These are phyloP conservation scores for Phaffomyces opuntiae DNA, from an alignment of 805 yeast species.

Conservation along the genomic window DNA sequence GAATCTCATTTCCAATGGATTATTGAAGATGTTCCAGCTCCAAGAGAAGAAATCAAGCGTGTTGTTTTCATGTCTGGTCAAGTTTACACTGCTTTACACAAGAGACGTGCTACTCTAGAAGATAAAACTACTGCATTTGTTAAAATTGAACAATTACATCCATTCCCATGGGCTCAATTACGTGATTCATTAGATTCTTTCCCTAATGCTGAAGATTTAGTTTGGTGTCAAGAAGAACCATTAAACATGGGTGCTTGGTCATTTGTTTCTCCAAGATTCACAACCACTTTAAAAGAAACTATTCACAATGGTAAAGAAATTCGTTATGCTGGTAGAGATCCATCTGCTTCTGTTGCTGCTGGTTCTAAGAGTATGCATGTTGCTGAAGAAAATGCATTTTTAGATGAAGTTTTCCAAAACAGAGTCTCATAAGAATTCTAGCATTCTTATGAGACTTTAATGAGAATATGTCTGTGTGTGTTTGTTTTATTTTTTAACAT, in stretches of 20 bases:
- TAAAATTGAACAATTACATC: constrained; percentile 91
- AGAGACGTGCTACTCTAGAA: constrained; percentile 72
- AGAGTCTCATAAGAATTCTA: constrained; percentile 4
- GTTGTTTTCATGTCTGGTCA: constrained; percentile 85
- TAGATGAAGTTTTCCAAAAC: constrained; percentile 61
- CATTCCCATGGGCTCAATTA: constrained; percentile 96
- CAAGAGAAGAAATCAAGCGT: constrained; percentile 82
- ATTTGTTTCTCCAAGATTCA: constrained; percentile 75
- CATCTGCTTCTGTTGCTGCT: constrained; percentile 97
- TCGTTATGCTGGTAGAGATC: constrained; percentile 96
- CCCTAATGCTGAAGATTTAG: constrained; percentile 80
- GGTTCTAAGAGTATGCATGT: constrained; percentile 86
- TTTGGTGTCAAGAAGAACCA: constrained; percentile 99
- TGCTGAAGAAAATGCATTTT: constrained; percentile 83
- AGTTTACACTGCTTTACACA: constrained; percentile 87
- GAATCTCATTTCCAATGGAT: constrained; percentile 94
- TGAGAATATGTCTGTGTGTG: too few species aligned
- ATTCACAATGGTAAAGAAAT: constrained; percentile 48
- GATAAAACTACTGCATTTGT: constrained; percentile 83
- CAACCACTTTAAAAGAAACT: constrained; percentile 70
- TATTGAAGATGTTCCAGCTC: constrained; percentile 77
- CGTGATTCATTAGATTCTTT: constrained; percentile 75
- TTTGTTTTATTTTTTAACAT: neutral
- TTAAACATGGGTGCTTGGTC: constrained; percentile 92
- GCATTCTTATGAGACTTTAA: neutral